Evolutionary conservation across 257 asterid species (phyloP).

Genomic region (Jaltomata sinuosa): DNA sequence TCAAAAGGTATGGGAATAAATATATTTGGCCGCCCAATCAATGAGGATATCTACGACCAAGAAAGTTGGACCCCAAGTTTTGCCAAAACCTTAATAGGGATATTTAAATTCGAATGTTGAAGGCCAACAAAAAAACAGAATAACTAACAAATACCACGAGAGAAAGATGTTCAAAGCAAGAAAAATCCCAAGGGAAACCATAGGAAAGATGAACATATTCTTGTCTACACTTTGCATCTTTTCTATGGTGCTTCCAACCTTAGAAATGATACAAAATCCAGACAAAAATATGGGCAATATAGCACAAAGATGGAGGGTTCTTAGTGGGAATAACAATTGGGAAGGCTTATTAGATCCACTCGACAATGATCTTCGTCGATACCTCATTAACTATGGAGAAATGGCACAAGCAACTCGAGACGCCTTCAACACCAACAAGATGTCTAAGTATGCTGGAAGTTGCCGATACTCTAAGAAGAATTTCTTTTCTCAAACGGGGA

Average conservation of each 20-base stretch:
- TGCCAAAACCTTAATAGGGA: not conserved
- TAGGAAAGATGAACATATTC: not conserved
- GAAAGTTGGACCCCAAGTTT: not conserved
- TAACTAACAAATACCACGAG: not conserved
- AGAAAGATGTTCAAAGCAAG: not conserved
- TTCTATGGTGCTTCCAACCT: not conserved
- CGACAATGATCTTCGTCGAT: conserved; percentile 41
- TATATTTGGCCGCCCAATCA: not conserved
- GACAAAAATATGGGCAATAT: conserved; percentile 7
- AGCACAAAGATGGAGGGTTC: conserved; percentile 38
- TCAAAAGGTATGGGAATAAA: not conserved
- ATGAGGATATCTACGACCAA: not conserved
- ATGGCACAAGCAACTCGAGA: conserved; percentile 56
- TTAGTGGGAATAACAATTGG: conserved; percentile 47
- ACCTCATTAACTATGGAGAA: conserved; percentile 36
- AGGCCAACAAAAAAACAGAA: not conserved
- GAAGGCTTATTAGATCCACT: conserved; percentile 36
- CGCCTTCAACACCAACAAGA: conserved; percentile 29
- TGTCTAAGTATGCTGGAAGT: conserved; percentile 22
- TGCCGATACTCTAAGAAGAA: conserved; percentile 16
- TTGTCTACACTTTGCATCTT: not conserved
- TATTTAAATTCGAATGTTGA: not conserved
- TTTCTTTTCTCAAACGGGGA: conserved; percentile 28
- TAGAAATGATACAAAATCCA: not conserved
- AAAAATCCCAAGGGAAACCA: not conserved